phyloP scores from a whole-genome alignment of 331 rosid species.

The Cucumis variabilis region DNA sequence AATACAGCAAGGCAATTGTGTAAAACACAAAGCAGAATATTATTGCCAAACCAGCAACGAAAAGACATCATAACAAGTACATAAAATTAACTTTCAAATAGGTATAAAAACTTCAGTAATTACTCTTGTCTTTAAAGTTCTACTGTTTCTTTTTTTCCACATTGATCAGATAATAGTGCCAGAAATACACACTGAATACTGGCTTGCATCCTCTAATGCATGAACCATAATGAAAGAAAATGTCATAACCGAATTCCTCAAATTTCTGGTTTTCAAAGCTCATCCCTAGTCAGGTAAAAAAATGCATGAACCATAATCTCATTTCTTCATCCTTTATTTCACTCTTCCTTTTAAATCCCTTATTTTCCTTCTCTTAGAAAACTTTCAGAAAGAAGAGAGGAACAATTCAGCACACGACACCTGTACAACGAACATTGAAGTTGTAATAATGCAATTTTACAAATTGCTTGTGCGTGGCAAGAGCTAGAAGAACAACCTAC shows the following conservation, averaged over 20 bases:
- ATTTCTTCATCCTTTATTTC: background rate
- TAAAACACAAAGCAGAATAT: background rate
- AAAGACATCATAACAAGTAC: constrained; percentile 10
- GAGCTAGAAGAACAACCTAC: constrained; percentile 52
- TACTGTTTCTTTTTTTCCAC: background rate
- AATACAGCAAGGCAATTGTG: constrained; percentile 2
- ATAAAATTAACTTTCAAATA: constrained; percentile 13
- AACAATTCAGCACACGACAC: background rate
- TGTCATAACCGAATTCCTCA: constrained; percentile 6
- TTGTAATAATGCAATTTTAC: background rate
- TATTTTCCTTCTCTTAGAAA: background rate
- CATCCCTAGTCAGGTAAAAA: constrained; percentile 10
- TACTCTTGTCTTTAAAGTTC: background rate
- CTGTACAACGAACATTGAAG: background rate
- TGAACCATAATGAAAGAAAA: constrained; percentile 13
- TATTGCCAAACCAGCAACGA: background rate
- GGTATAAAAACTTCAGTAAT: background rate
- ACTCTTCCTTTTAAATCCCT: background rate
- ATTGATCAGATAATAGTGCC: background rate
- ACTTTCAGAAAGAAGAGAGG: background rate
- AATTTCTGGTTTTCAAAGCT: background rate
- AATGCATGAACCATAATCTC: background rate
- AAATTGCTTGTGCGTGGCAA: constrained; percentile 29
- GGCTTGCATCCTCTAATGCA: background rate
- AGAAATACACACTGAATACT: background rate